These are phyloP conservation scores for Septoria linicola DNA, from an alignment of 2,329 filamentous ascomycete species.

Conservation along the genomic window DNA sequence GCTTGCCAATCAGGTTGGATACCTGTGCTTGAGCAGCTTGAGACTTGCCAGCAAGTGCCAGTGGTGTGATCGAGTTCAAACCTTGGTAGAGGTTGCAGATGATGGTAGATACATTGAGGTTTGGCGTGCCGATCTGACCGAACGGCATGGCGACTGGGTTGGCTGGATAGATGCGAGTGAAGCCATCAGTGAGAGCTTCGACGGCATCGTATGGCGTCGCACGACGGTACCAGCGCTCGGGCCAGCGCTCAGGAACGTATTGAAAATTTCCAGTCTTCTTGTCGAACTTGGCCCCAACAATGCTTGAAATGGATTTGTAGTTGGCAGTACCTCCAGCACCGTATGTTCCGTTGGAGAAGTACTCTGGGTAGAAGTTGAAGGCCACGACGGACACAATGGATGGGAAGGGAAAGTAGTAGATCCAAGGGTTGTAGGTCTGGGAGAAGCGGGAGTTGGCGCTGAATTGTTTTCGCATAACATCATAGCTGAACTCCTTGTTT, in stretches of 20 bases:
- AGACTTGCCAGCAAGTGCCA: constrained; percentile 32
- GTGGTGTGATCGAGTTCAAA: constrained; percentile 39
- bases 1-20: constrained; percentile 36
- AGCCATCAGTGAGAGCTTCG: constrained; percentile 37
- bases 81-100: constrained; percentile 41
- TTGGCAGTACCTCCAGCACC: constrained; percentile 39
- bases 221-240: constrained; percentile 35
- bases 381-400: constrained; percentile 34
- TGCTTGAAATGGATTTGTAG: constrained; percentile 35
- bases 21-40: constrained; percentile 29
- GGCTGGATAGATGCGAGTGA: constrained; percentile 37
- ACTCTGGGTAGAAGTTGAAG: constrained; percentile 35
- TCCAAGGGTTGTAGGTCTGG: constrained; percentile 34
- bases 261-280: constrained; percentile 30
- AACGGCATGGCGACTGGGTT: constrained; percentile 36
- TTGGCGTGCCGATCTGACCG: constrained; percentile 36
- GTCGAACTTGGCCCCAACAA: constrained; percentile 32
- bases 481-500: constrained; percentile 31
- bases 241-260: constrained; percentile 35
- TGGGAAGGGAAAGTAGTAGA: constrained; percentile 39
- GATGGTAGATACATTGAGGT: constrained; percentile 35
- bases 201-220: constrained; percentile 32
- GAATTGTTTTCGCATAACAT: constrained; percentile 32
- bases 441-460: constrained; percentile 23
- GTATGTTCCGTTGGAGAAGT: constrained; percentile 41